Percentiles rank a stretch among this genome's conserved stretches.
Conservation (phyloP, 1,284 basidiomycete genomes). For the Earliella scabrosa region DNA sequence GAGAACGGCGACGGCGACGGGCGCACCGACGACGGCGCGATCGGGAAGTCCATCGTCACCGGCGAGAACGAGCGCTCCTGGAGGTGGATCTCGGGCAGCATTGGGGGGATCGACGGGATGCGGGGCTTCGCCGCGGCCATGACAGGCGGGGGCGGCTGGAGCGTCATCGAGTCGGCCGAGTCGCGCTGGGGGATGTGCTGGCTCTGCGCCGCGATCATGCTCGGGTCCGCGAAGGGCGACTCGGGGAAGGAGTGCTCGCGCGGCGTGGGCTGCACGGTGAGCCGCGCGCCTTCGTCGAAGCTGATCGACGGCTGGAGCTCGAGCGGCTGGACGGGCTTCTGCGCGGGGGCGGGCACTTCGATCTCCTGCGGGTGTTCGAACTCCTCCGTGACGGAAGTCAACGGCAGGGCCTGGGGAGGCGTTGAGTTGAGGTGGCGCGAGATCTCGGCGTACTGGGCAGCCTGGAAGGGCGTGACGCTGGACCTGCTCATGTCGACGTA, state of each 20-base stretch:
- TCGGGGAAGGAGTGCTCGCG: constrained; percentile 23
- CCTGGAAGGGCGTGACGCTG: constrained; percentile 75
- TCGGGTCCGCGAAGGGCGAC: constrained; percentile 30
- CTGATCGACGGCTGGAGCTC: constrained; percentile 18
- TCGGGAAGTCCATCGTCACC: constrained; percentile 40
- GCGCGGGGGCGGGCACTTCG: constrained; percentile 1
- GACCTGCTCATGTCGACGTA: constrained; percentile 68
- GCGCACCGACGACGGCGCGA: constrained; percentile 21
- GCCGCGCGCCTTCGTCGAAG: constrained; percentile 17
- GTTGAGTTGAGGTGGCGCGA: constrained; percentile 54
- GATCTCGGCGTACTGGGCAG: constrained; percentile 73
- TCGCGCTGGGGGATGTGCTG: constrained; percentile 31
- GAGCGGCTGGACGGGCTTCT: constrained; percentile 15
- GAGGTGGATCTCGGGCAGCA: constrained; percentile 53
- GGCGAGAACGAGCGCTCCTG: constrained; percentile 41
- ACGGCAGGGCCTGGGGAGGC: constrained; percentile 43
- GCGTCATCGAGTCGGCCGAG: constrained; percentile 44
- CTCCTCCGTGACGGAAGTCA: constrained; percentile 37
- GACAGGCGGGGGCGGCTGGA: constrained; percentile 47
- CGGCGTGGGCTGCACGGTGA: constrained; percentile 12
- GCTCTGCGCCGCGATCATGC: constrained; percentile 29
- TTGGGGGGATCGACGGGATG: constrained; percentile 53
- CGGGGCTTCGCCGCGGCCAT: constrained; percentile 46
- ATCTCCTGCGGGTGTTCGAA: constrained; percentile 16
- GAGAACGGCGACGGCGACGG: constrained; percentile 34